phyloP scores from a whole-genome alignment of 305 asterid genomes.

The Fraxinus sp. region DNA sequence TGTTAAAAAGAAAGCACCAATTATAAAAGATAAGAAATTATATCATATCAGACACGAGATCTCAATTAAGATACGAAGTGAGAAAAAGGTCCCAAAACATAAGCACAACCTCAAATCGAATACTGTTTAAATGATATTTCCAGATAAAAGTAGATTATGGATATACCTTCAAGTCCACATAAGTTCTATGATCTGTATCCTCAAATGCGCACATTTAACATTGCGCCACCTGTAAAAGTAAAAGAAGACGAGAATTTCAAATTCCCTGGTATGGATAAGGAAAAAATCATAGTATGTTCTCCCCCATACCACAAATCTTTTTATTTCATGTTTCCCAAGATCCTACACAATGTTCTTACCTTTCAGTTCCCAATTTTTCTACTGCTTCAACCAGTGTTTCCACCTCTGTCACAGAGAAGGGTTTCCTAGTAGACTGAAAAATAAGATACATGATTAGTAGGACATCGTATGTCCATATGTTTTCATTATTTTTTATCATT shows the following conservation, averaged over 20 bases:
- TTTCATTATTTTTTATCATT: neutral
- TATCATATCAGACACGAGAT: neutral
- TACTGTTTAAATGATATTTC: neutral
- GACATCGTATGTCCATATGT: neutral
- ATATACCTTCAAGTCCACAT: slow-evolving; percentile 85
- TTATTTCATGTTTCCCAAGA: neutral
- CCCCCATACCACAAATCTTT: neutral
- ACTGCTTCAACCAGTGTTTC: slow-evolving; percentile 93
- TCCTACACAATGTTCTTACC: slow-evolving; percentile 38
- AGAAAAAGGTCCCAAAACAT: neutral
- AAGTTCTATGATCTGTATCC: slow-evolving; percentile 85
- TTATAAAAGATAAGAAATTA: neutral
- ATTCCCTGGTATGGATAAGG: neutral
- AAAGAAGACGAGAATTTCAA: neutral
- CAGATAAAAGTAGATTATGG: slow-evolving; percentile 12
- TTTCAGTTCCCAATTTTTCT: slow-evolving; percentile 87
- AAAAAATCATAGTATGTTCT: neutral
- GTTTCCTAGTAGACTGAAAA: slow-evolving; percentile 40
- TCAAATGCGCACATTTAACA: slow-evolving; percentile 85
- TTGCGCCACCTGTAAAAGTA: slow-evolving; percentile 89
- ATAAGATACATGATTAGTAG: neutral
- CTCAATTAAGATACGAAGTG: neutral
- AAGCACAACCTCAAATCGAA: neutral
- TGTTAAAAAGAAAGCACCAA: neutral
- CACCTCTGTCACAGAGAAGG: slow-evolving; percentile 86